These are phyloP conservation scores for Aphanomyces stellatus DNA, from an alignment of 352 stramenopile genomes.

Conservation along the genomic window DNA sequence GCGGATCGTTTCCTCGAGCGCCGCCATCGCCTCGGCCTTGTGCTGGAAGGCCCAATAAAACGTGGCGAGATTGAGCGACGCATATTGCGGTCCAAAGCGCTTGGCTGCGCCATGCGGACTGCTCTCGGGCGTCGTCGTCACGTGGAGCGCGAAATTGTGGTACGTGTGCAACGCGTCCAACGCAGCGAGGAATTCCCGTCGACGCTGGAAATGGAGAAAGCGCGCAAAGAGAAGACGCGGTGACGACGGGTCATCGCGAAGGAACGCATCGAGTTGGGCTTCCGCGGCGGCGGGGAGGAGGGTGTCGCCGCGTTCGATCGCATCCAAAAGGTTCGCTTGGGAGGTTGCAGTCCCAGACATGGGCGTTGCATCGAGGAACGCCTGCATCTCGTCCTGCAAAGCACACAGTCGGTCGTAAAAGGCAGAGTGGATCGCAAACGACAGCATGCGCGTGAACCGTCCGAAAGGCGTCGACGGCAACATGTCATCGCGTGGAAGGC, in stretches of 20 bases:
- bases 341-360: not conserved
- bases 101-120: too few relatives aligned
- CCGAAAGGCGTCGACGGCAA: constrained; percentile 1
- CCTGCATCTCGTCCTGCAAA: not conserved
- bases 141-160: constrained; percentile 7
- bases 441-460: constrained; percentile 16
- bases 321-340: not conserved
- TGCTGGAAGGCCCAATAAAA: constrained; percentile 7
- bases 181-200: constrained; percentile 6
- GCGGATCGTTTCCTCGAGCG: constrained; percentile 12
- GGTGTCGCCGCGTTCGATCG: not conserved
- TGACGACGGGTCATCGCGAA: not conserved
- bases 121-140: not conserved
- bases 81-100: constrained; percentile 17
- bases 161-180: constrained; percentile 16
- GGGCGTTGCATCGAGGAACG: not conserved
- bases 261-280: not conserved
- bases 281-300: not conserved
- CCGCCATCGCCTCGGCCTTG: not conserved
- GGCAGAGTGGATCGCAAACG: not conserved
- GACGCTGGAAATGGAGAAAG: constrained; percentile 3
- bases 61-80: constrained; percentile 10
- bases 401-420: constrained; percentile 14
- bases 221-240: constrained; percentile 14
- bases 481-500: not conserved